phyloP scores from a whole-genome alignment of 1,284 basidiomycete genomes.

The Moesziomyces aphidis region DNA sequence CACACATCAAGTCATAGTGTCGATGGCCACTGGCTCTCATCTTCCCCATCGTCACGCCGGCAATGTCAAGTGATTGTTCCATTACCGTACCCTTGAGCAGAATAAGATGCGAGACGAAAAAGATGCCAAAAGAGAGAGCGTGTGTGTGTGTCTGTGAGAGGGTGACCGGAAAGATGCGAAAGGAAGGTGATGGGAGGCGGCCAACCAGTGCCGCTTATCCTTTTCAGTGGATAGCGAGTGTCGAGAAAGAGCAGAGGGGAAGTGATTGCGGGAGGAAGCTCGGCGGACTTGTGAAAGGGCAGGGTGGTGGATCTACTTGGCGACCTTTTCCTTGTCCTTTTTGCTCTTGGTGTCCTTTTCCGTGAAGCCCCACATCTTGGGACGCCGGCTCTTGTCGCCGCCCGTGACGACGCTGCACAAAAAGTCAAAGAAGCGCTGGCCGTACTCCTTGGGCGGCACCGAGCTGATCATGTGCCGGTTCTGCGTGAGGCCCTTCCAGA shows the following conservation, averaged over 20 bases:
- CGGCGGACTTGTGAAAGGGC: too few species aligned
- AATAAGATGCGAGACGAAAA: not conserved
- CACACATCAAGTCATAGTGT: not conserved
- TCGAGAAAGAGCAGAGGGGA: not conserved
- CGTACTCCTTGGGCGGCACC: conserved; percentile 64
- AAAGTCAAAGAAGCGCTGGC: conserved; percentile 61
- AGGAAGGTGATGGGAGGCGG: not conserved
- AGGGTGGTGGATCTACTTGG: not conserved
- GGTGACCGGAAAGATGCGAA: not conserved
- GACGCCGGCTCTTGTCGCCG: conserved; percentile 48
- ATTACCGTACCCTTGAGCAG: not conserved
- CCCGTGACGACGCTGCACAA: conserved; percentile 50
- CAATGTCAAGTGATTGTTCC: not conserved
- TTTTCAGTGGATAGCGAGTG: too few species aligned
- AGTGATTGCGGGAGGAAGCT: not conserved
- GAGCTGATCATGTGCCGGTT: conserved; percentile 57
- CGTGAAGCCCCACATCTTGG: conserved; percentile 50
- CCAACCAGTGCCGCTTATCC: too few species aligned
- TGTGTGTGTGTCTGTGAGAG: not conserved
- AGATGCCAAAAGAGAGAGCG: not conserved
- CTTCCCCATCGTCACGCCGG: too few species aligned
- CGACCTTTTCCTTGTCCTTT: conserved; percentile 8
- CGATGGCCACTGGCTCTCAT: too few species aligned
- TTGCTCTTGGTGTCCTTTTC: conserved; percentile 3
- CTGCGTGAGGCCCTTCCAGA: conserved; percentile 86